Base-by-base conservation (phyloP, 805 yeast species). In the Starmerella bombicola region DNA sequence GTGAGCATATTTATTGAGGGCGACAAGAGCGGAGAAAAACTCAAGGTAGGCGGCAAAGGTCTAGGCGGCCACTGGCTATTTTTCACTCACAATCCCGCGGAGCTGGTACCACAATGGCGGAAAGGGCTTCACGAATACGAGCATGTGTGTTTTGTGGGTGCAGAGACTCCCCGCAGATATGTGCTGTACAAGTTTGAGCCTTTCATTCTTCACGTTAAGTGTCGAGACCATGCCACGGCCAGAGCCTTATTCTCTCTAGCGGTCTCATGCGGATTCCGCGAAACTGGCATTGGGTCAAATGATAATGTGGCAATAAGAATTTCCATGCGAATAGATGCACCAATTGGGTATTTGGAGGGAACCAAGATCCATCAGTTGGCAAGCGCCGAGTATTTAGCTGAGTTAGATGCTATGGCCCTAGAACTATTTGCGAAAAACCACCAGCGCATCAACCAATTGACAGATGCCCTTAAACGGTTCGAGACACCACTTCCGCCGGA, bases 1-100 rank as follows among this genome's bases (percentile, higher is more conserved):
- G 78, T 83, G 1, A 76, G 88, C 42, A 84, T 84, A 0, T 84
- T 80, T 55, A 61, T 79, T 2, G 94, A 83, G 55, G 94, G 94
- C 3, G 58, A 61, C 8, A 80, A 81, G 50, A 38, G 32, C 3
- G 47, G 56, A 3, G 67, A 72, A 50, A 39, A 45, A 22, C 37
- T 40, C 23, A 47, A 47, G 32, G 71, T 79, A 13, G 91, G 93
- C 1, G 83, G 93, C 3, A 84, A 84, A 55, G 95, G 94, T 8
- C 73, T 76, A 38, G 82, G 84, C 35, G 95, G 95, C 0, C 68
- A 67, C 42, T 84, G 95, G 95, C 54, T 82, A 10, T 83, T 72
- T 62, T 83, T 84, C 2, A 72, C 84, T 0, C 95, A 84, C 55
- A 75, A 78, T 33, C 63, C 67, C 2, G 47, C 51, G 1, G 62